Evolutionary conservation across 2,329 filamentous ascomycete genomes (phyloP), one percentile per base, ranked within the genome.

Genomic region (Pseudocercospora macadamiae): DNA sequence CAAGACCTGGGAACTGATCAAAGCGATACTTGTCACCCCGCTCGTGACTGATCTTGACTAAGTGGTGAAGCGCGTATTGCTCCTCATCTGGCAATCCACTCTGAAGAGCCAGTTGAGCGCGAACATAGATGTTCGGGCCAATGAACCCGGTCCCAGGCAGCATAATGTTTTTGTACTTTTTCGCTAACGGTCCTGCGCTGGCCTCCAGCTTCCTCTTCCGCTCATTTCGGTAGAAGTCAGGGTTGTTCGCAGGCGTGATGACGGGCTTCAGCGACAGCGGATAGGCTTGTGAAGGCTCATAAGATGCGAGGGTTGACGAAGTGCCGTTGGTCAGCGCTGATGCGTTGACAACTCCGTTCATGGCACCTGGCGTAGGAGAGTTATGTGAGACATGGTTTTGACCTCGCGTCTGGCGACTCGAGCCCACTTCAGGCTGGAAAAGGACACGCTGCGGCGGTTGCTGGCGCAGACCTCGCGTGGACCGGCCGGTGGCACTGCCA

Each of bases 1-100:
- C 91, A 25, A 99, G 82, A 8, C 91, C 88, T 1, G 90, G 89
- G 67, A 97, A 97, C 4, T 91, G 90, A 67, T 96, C 92, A 66
- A 97, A 97, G 61, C 91, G 89, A 76, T 96, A 97, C 75, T 96
- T 96, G 73, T 97, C 95, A 45, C 93, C 93, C 42, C 93, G 86
- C 74, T 97, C 93, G 70, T 89, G 95, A 0, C 93, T 97, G 25
- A 97, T 97, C 73, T 96, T 96, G 60, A 97, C 92, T 3, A 97
- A 79, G 69, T 97, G 93, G 68, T 96, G 91, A 9, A 97, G 80
- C 0, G 92, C 93, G 75, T 96, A 97, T n/a, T 91, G 87, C 68
- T 97, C 89, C 72, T 99, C 93, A 10, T 87, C 83, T 3, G 84
- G 83, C 23, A 96, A 85, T 2, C 86, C 86, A 12, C 91, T 96